Evolutionary conservation across 2,329 filamentous ascomycete species (phyloP), one percentile per base, ranked within the genome.

Genomic region (Coniella lustricola): DNA sequence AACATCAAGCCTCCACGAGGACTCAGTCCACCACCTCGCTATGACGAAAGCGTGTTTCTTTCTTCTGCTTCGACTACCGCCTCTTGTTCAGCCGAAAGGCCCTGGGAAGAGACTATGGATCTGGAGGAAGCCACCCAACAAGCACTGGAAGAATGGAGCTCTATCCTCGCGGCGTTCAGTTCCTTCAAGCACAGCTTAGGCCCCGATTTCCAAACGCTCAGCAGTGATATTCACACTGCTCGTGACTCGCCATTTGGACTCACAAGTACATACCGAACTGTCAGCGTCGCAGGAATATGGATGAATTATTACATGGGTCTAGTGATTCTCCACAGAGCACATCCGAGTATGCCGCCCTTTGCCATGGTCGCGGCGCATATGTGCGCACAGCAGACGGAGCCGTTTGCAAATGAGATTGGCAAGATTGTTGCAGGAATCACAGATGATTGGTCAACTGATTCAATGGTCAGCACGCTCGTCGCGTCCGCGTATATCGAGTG

Each of bases 261-360:
- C 2, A 85, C 87, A 0, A 69, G 90, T 7, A 82, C 89, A 55
- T 96, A 95, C 62, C 80, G 87, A 25, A 91, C 87, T 2, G 91
- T 89, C 63, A 84, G 85, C n/a, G 85, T 97, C 54, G 87, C 87
- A 3, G 85, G 87, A 31, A 75, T 96, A 18, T 95, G 90, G 88
- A 82, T 87, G 61, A 85, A 90, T 55, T 90, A 87, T 63, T 86
- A 95, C 65, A 87, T 91, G 73, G 84, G 84, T 0, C 75, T 89
- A 40, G 91, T 97, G 49, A 76, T 90, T 46, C 76, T 93, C n/a
- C 74, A 91, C 51, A 79, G 93, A 31, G 76, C 83, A 1, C 90
- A 96, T 57, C 93, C 93, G 0, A 79, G 79, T 20, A 96, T 96
- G 90, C 91, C 90, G 1, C 89, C 91, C 0, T 83, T 90, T 8